phyloP scores from a whole-genome alignment of 2,329 filamentous ascomycete species.

The Nannizzia gypsea region DNA sequence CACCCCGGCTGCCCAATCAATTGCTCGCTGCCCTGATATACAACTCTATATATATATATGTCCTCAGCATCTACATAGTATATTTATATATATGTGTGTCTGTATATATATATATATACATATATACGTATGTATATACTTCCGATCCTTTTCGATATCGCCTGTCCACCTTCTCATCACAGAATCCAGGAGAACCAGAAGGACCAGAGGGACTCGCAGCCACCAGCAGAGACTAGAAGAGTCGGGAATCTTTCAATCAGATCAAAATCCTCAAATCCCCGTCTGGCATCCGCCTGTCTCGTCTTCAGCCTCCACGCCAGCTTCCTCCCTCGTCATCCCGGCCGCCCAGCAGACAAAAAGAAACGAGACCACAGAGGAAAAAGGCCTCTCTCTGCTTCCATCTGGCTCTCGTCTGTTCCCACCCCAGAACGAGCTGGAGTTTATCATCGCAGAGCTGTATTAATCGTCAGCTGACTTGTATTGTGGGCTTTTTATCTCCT shows the following conservation, averaged over 20 bases:
- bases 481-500: background rate
- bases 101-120: background rate
- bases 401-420: background rate
- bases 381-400: background rate
- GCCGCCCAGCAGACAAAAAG: slow-evolving; percentile 1
- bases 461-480: slow-evolving; percentile 5
- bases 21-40: background rate
- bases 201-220: background rate
- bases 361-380: background rate
- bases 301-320: background rate
- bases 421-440: background rate
- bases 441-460: background rate
- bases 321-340: background rate
- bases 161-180: background rate
- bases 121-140: background rate
- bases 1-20: background rate
- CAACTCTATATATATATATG: slow-evolving; percentile 5
- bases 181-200: background rate
- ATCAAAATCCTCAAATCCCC: background rate
- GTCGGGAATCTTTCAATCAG: background rate
- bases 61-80: background rate
- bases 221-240: background rate
- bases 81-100: background rate
- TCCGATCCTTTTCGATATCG: background rate
- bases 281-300: background rate